Conservation (phyloP, 2,329 filamentous ascomycete species). For the Phoma sp. region DNA sequence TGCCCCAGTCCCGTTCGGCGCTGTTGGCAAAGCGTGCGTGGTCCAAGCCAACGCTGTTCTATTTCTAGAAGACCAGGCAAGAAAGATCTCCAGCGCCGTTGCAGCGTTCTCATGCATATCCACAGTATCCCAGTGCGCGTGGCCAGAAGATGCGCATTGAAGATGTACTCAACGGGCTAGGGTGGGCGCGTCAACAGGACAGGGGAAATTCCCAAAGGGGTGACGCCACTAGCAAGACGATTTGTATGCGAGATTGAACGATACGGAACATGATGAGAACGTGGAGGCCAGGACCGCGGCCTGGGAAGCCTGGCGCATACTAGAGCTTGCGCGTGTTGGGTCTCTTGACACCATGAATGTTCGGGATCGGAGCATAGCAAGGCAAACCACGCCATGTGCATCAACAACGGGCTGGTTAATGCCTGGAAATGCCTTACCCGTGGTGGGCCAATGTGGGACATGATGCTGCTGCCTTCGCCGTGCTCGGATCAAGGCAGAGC, state of each 20-base stretch:
- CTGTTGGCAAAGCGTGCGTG: constrained; percentile 25
- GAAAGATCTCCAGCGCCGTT: constrained; percentile 53
- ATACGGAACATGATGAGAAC: constrained; percentile 34
- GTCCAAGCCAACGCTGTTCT: constrained; percentile 45
- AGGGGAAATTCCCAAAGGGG: constrained; percentile 44
- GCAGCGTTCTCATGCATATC: constrained; percentile 46
- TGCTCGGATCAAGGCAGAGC: constrained; percentile 26
- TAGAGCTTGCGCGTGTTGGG: constrained; percentile 12
- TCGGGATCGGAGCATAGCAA: constrained; percentile 11
- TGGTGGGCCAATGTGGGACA: constrained; percentile 27
- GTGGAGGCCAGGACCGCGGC: constrained; percentile 38
- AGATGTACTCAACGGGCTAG: constrained; percentile 43
- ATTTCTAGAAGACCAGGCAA: constrained; percentile 52
- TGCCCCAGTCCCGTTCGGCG: constrained; percentile 25
- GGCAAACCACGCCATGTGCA: constrained; percentile 33
- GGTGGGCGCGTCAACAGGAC: constrained; percentile 32
- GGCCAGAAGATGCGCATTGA: constrained; percentile 48
- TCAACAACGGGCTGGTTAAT: constrained; percentile 30
- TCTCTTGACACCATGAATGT: constrained; percentile 13
- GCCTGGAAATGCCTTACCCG: constrained; percentile 40
- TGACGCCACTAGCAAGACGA: constrained; percentile 42
- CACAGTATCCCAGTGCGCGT: constrained; percentile 38
- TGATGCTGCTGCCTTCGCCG: constrained; percentile 36
- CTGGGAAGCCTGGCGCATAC: constrained; percentile 29
- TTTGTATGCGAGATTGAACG: constrained; percentile 44